Conservation (phyloP, 371 early-diverging fungal species). For the Syncephalastrum racemosum region DNA sequence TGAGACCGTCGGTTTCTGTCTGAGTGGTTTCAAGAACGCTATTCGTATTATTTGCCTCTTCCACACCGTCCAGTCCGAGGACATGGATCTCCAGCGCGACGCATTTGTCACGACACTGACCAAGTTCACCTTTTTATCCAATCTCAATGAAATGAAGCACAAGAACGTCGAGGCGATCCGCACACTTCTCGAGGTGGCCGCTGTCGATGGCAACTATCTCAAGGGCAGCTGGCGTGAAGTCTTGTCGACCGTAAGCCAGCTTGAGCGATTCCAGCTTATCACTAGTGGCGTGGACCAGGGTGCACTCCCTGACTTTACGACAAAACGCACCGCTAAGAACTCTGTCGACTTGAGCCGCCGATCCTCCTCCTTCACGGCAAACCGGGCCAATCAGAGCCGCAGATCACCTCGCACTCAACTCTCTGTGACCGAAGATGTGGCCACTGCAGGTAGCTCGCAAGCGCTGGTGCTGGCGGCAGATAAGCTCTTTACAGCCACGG, state of each 20-base stretch:
- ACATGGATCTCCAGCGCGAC: constrained; percentile 83
- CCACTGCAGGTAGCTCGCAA: constrained; percentile 60
- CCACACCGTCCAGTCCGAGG: constrained; percentile 59
- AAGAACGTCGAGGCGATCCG: constrained; percentile 91
- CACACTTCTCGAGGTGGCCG: constrained; percentile 80
- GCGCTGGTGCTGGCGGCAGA: constrained; percentile 79
- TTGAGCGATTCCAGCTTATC: constrained; percentile 77
- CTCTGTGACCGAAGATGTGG: constrained; percentile 50
- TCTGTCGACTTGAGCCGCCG: constrained; percentile 38
- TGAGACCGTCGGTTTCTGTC: constrained; percentile 62
- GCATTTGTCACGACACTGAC: constrained; percentile 89
- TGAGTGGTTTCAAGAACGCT: constrained; percentile 83
- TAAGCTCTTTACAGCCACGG: constrained; percentile 72
- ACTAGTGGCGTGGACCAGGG: constrained; percentile 51
- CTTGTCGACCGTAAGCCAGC: constrained; percentile 81
- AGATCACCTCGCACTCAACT: constrained; percentile 29
- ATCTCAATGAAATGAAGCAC: constrained; percentile 76
- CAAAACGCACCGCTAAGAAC: constrained; percentile 23
- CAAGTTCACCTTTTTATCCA: constrained; percentile 83
- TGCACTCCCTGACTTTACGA: constrained; percentile 24
- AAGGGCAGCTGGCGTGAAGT: constrained; percentile 89
- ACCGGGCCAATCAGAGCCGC: constrained; percentile 11
- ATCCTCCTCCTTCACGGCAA: constrained; percentile 24
- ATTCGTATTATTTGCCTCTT: constrained; percentile 81
- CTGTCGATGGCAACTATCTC: constrained; percentile 81